Conservation (phyloP, 345 rosid species). For the Cochlearia excelsa region DNA sequence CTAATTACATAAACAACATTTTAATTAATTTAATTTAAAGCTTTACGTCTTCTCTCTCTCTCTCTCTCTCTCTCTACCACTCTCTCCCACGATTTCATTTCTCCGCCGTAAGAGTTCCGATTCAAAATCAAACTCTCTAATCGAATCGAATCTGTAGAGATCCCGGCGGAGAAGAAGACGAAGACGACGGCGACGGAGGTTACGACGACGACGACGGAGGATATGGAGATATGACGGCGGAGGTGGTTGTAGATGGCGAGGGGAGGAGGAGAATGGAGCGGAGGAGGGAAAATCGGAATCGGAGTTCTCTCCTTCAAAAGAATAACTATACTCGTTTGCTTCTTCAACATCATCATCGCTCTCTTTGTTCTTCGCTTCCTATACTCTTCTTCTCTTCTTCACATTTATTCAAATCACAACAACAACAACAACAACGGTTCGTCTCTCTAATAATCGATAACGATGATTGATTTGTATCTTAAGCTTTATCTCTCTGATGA, state of each 20-base stretch:
- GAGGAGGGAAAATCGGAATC: slow-evolving; percentile 45
- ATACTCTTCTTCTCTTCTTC: slow-evolving; percentile 77
- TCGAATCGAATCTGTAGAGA: no score
- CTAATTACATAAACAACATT: no score
- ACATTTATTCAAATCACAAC: slow-evolving; percentile 43
- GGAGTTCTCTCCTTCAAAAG: slow-evolving; percentile 68
- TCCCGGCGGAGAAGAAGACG: no score
- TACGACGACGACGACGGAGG: slow-evolving; percentile 10
- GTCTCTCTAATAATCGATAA: slow-evolving; percentile 2
- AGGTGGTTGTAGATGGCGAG: slow-evolving; percentile 48
- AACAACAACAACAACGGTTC: no score
- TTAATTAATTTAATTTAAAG: no score
- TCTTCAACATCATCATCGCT: slow-evolving; percentile 83
- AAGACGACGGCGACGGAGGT: no score
- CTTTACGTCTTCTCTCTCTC: no score
- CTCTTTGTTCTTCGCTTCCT: slow-evolving; percentile 86
- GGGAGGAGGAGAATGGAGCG: slow-evolving; percentile 57
- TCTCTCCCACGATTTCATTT: no score
- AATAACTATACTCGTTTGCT: slow-evolving; percentile 76
- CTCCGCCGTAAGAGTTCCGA: no score
- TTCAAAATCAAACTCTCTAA: no score
- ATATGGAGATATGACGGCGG: slow-evolving; percentile 52
- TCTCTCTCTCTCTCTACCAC: no score
- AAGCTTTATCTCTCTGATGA: neutral
- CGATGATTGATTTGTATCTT: slow-evolving; percentile 36